phyloP scores from a whole-genome alignment of 1,139 yeast genomes.

The Sugiyamaella xylanicola region DNA sequence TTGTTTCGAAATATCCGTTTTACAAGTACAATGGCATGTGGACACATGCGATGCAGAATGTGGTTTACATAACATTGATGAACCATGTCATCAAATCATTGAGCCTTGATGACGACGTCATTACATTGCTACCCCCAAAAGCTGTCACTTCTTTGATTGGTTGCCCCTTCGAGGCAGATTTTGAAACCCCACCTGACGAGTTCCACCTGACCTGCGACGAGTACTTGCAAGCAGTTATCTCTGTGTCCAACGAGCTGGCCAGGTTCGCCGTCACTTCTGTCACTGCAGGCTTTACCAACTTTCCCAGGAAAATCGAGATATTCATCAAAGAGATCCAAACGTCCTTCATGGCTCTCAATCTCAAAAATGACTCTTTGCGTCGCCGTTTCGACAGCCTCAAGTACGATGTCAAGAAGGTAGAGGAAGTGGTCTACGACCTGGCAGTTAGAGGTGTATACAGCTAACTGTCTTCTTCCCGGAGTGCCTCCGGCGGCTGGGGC shows the following conservation, averaged over 20 bases:
- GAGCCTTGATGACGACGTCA: neutral
- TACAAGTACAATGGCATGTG: constrained; percentile 35
- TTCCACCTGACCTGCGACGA: constrained; percentile 38
- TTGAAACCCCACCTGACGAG: constrained; percentile 20
- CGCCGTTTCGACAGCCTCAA: constrained; percentile 41
- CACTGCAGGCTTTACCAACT: constrained; percentile 30
- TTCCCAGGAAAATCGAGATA: constrained; percentile 27
- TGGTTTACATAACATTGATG: constrained; percentile 26
- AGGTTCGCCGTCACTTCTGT: constrained; percentile 40
- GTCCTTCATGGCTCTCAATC: constrained; percentile 38
- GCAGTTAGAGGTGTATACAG: constrained; percentile 32
- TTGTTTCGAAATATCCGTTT: constrained; percentile 28
- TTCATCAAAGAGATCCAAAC: constrained; percentile 40
- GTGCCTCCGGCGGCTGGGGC: neutral
- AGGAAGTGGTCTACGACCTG: constrained; percentile 41
- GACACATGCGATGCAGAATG: constrained; percentile 34
- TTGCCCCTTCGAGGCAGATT: constrained; percentile 15
- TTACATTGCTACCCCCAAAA: constrained; percentile 4
- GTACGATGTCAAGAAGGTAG: constrained; percentile 43
- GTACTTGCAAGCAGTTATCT: constrained; percentile 39
- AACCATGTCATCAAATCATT: neutral
- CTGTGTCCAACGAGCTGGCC: constrained; percentile 37
- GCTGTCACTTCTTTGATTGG: constrained; percentile 3
- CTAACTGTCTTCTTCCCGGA: constrained; percentile 10
- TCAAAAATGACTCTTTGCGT: constrained; percentile 41